Conservation (phyloP, 1,284 basidiomycete species). For the Pisolithus thermaeus region DNA sequence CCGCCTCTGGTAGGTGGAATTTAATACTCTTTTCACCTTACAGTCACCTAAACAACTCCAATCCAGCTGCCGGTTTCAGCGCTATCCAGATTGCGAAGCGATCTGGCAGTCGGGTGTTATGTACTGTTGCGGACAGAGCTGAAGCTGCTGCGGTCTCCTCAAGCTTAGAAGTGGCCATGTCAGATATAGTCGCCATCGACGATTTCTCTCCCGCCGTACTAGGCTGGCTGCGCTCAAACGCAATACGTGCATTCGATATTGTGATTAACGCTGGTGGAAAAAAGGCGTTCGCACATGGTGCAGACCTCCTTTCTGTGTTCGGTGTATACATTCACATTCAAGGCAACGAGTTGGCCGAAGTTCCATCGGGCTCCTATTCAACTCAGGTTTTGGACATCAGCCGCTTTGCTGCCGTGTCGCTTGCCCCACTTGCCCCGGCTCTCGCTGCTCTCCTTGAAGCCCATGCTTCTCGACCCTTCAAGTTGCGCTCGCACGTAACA, state of each 20-base stretch:
- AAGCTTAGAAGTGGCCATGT: slow-evolving; percentile 7
- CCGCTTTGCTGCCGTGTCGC: slow-evolving; percentile 13
- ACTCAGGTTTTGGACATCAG: slow-evolving; percentile 15
- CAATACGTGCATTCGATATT: slow-evolving; percentile 16
- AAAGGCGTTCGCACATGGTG: slow-evolving; percentile 12
- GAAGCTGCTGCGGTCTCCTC: slow-evolving; percentile 12
- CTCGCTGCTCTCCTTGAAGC: slow-evolving; percentile 12
- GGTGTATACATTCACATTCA: slow-evolving; percentile 22
- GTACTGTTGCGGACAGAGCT: slow-evolving; percentile 11
- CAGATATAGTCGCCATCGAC: slow-evolving; percentile 9
- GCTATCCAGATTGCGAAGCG: slow-evolving; percentile 19
- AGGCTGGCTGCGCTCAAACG: slow-evolving; percentile 13
- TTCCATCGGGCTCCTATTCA: slow-evolving; percentile 15
- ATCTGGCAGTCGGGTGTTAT: slow-evolving; percentile 15
- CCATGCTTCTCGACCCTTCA: slow-evolving; percentile 8
- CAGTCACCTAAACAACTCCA: background rate
- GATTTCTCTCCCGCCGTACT: slow-evolving; percentile 8
- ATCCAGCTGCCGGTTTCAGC: slow-evolving; percentile 14
- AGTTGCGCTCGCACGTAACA: background rate
- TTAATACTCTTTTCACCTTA: background rate
- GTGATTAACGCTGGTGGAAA: slow-evolving; percentile 22
- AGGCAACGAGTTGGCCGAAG: slow-evolving; percentile 9
- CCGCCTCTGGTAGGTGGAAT: slow-evolving; percentile 16
- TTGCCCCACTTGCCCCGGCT: slow-evolving; percentile 9
- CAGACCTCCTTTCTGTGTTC: slow-evolving; percentile 19